Percentiles rank a stretch among this genome's conserved stretches.
These are phyloP conservation scores for Stentor roeselii DNA, from an alignment of 73 alveolate genomes.

Conservation along the genomic window DNA sequence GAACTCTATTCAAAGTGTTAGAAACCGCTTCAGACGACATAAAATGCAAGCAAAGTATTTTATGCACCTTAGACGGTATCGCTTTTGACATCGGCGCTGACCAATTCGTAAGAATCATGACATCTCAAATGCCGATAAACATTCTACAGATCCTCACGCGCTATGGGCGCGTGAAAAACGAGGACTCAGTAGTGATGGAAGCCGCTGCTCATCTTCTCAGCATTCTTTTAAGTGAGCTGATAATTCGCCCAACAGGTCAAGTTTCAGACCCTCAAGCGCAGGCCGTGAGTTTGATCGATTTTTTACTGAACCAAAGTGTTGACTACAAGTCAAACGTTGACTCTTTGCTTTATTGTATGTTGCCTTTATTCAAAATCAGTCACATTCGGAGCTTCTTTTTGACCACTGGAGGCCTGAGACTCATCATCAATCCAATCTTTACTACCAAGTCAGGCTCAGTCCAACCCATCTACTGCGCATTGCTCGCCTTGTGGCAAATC, in stretches of 20 bases:
- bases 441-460: neutral
- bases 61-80: slow-evolving; percentile 3
- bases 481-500: neutral
- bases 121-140: neutral
- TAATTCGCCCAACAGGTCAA: neutral
- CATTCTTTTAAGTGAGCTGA: neutral
- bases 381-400: neutral
- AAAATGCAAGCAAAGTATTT: neutral
- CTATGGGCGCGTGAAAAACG: neutral
- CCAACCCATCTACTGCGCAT: neutral
- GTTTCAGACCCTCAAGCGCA: neutral
- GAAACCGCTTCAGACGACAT: neutral
- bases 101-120: neutral
- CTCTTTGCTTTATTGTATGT: neutral
- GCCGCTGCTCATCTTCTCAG: slow-evolving; percentile 1
- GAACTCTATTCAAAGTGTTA: neutral
- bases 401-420: slow-evolving; percentile 2
- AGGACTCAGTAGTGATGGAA: neutral
- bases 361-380: neutral
- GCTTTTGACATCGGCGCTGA: neutral
- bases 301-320: slow-evolving; percentile 14
- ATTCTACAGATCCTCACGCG: neutral
- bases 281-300: slow-evolving; percentile 2
- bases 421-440: neutral
- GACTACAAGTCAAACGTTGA: neutral